Percentiles rank a stretch among this genome's conserved stretches.
Evolutionary conservation across 2,329 filamentous ascomycete species (phyloP).

Genomic region (Coleophoma cylindrospora): DNA sequence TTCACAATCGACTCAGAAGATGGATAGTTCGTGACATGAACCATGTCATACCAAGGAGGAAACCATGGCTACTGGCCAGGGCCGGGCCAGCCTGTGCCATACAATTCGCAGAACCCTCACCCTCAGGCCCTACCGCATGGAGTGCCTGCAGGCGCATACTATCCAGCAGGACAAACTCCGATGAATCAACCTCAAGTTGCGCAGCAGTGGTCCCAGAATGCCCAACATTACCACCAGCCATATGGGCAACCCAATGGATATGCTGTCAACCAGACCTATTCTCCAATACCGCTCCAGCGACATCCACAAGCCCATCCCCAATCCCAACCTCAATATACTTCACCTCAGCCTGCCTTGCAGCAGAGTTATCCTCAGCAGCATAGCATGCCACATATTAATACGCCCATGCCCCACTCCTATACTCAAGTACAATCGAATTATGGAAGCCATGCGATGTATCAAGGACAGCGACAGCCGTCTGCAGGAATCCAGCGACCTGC

Average conservation of each 20-base stretch:
- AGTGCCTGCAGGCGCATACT: background rate
- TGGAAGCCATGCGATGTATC: too few relatives aligned
- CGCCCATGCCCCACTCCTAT: background rate
- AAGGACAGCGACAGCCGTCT: too few relatives aligned
- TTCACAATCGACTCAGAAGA: background rate
- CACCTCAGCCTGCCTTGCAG: background rate
- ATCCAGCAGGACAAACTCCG: background rate
- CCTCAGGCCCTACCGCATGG: constrained; percentile 6
- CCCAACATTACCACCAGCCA: constrained; percentile 1
- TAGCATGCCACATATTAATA: background rate
- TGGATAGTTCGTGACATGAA: constrained; percentile 1
- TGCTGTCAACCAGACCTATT: background rate
- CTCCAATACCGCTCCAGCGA: constrained; percentile 7
- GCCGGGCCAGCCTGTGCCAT: constrained; percentile 10
- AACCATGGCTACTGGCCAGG: constrained; percentile 17
- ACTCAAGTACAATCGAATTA: background rate
- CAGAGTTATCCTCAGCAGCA: background rate
- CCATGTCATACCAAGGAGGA: constrained; percentile 22
- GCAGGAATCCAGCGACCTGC: too few relatives aligned
- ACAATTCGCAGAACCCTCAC: constrained; percentile 6
- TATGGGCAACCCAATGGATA: constrained; percentile 1
- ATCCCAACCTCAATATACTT: background rate
- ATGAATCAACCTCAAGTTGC: background rate
- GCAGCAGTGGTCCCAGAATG: constrained; percentile 1
- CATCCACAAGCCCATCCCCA: constrained; percentile 6